These are phyloP conservation scores for Ustilago hordei DNA, from an alignment of 1,284 basidiomycete species.

Conservation along the genomic window DNA sequence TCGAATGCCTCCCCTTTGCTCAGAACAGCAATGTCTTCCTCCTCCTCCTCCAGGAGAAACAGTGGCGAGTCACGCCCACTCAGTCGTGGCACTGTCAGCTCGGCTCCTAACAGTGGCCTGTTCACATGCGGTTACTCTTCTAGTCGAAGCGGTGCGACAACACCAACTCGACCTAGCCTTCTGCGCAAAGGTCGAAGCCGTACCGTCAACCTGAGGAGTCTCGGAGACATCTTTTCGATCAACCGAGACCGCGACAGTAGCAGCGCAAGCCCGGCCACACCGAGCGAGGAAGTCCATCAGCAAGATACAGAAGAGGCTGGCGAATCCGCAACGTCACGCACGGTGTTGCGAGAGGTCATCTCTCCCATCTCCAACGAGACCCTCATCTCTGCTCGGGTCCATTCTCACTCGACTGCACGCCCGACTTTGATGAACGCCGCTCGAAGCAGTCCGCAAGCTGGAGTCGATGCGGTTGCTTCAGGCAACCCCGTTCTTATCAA, in stretches of 20 bases:
- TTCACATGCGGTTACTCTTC: constrained; percentile 45
- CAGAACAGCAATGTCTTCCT: constrained; percentile 17
- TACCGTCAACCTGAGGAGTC: constrained; percentile 31
- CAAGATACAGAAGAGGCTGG: background rate
- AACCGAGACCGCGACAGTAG: constrained; percentile 27
- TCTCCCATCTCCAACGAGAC: constrained; percentile 33
- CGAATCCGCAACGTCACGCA: background rate
- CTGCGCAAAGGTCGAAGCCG: constrained; percentile 26
- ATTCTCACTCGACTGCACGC: constrained; percentile 8
- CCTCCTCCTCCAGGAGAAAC: constrained; percentile 28
- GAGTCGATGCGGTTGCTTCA: constrained; percentile 24
- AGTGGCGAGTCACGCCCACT: constrained; percentile 33
- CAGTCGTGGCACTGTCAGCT: constrained; percentile 29
- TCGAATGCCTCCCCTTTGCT: constrained; percentile 18
- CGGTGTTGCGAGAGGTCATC: constrained; percentile 29
- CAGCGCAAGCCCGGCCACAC: background rate
- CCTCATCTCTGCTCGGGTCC: constrained; percentile 48
- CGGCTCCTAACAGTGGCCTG: constrained; percentile 40
- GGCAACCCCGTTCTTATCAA: constrained; percentile 23
- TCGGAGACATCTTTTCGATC: constrained; percentile 28
- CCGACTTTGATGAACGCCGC: constrained; percentile 35
- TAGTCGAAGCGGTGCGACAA: constrained; percentile 33
- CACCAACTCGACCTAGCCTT: constrained; percentile 24
- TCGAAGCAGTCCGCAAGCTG: constrained; percentile 37
- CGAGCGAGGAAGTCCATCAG: constrained; percentile 9